A percentile compares a stretch with the other conserved stretches of the same genome.
Conservation (phyloP, 306 rosid species). For the Castanea sativa region DNA sequence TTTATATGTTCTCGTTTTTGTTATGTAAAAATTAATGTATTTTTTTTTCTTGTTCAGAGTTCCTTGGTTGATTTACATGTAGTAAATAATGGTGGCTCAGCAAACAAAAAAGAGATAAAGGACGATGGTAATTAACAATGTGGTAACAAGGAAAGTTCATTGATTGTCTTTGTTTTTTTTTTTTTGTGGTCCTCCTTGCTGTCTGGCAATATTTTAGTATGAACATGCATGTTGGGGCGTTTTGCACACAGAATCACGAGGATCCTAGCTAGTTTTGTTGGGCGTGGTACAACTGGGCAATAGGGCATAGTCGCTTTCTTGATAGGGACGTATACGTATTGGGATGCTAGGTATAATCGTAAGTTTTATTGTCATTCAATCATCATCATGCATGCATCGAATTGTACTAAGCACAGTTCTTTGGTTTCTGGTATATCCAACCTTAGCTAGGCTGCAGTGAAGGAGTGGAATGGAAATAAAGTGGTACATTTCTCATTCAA, state of each 20-base stretch:
- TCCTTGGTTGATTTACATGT: not conserved
- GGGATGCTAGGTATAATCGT: not conserved
- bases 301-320: not conserved
- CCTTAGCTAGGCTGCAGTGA: not conserved
- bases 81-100: not conserved
- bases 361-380: not conserved
- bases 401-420: not conserved
- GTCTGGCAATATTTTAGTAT: not conserved
- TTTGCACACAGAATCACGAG: constrained; percentile 29
- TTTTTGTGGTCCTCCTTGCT: constrained; percentile 29
- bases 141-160: constrained; percentile 26
- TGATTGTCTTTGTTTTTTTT: constrained; percentile 38
- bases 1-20: constrained; percentile 6
- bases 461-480: not conserved
- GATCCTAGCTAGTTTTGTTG: not conserved
- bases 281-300: not conserved
- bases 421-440: not conserved
- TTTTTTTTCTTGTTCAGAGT: not conserved
- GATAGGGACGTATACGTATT: not conserved
- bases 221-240: constrained; percentile 17
- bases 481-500: not conserved
- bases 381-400: too few relatives aligned
- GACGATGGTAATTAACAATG: not conserved
- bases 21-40: constrained; percentile 8
- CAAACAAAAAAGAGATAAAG: not conserved